Evolutionary conservation across 1,284 basidiomycete genomes (phyloP), one percentile per base, ranked within the genome.

Genomic region (Ganoderma multipileum): DNA sequence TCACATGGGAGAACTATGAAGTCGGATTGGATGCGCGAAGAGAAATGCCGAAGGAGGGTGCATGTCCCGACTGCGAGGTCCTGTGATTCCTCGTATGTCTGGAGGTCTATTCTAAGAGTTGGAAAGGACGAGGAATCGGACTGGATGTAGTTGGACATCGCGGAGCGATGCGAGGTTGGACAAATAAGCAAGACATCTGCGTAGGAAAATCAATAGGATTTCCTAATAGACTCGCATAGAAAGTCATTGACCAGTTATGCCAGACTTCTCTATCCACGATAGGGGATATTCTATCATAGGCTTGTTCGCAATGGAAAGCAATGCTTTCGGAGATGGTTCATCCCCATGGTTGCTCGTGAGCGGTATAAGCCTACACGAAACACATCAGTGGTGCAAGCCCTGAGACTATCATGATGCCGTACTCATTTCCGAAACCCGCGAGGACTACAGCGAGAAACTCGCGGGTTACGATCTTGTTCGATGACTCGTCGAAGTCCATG

Each of bases 1-100:
- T 98, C 96, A 79, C 95, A 97, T 1, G 96, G 93, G 1, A 97
- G 85, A n/a, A 98, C 80, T 52, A 98, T 87, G 79, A 98, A 96
- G 80, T 98, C 96, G 75, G 90, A 87, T 67, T 86, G 83, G 68
- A 95, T 93, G 61, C 90, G 88, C 61, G 76, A 80, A 2, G 91
- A 84, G 76, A 94, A 92, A 76, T 92, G 88, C 54, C 87, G 84
- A 65, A 95, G 85, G 44, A 94, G 83, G 36, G 86, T 83, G 71
- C 91, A 91, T 2, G 93, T 94, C 54, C 93, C 93, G 4, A 84
- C 83, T 59, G 84, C 84, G 14, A 85, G 80, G 44, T 91, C 90
- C 52, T 85, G 85, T 3, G 89, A 85, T 75, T 94, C 91, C 64
- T 94, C 93, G 65, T 88, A 92, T 2, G 91, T 87, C 74, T 94